Base-by-base conservation (phyloP, 257 asterid genomes). In the Plantago elongata region DNA sequence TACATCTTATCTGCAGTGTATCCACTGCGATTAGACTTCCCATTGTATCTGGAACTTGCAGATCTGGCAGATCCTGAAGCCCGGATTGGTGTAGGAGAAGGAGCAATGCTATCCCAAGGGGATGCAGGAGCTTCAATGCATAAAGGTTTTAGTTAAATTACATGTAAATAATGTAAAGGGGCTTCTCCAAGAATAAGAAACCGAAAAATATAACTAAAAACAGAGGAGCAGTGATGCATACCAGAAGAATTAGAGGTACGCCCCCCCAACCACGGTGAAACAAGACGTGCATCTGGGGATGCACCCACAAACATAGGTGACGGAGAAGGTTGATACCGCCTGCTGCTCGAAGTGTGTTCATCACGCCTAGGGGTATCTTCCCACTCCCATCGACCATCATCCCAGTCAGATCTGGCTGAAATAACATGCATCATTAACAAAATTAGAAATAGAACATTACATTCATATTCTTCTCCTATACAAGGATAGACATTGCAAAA, bases 381-480 rank as follows among this genome's bases (percentile, higher is more conserved):
- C 99, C 99, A 89, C 72, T 93, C 97, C 96, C 96, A 89, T 67
- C 83, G 80, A 61, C 97, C 95, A 71, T 93, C 95, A 75, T 93
- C 97, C 99, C 99, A 93, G 48, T 89, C 90, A 73, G 95, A 89
- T 75, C 86, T 85, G 55, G 83, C 99, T 89, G 81, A 70, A 79
- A 63, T 57, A 30, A 59, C 64, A 67, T 59, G 61, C 72, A 68
- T 68, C 66, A 66, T 51, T 40, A 27, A 34, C 46, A 18, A 7
- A 73, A 16, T 68, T 54, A 51, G 50, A 52, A 66, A 22, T 22
- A 22, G 27, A 22, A 22, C 27, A 22, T 22, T 22, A 22, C 27
- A 22, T 22, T 22, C 27, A 22, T 22, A 22, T 22, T 22, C 27
- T 22, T 22, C 27, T 22, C 27, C 27, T 22, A 22, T 22, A 22